Conservation (phyloP, 345 rosid genomes). For the Cardamine chenopodiifolia region DNA sequence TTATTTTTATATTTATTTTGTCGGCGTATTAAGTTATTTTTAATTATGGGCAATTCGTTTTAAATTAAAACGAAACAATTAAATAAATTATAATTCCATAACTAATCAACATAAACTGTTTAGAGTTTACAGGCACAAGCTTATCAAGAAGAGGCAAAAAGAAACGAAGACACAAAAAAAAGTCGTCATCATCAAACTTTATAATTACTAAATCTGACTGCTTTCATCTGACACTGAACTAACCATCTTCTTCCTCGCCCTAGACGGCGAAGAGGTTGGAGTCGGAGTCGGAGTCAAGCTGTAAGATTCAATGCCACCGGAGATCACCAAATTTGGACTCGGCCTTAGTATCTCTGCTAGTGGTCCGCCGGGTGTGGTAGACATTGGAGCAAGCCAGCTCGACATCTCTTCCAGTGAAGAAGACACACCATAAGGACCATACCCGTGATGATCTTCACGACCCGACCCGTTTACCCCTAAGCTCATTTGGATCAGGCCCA, state of each 20-base stretch:
- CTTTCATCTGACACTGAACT: slow-evolving; percentile 71
- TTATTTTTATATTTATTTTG: neutral
- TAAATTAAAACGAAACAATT: neutral
- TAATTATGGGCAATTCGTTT: neutral
- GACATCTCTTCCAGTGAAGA: slow-evolving; percentile 38
- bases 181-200: slow-evolving; percentile 14
- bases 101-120: neutral
- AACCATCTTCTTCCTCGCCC: slow-evolving; percentile 52
- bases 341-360: slow-evolving; percentile 70
- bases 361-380: slow-evolving; percentile 71
- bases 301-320: slow-evolving; percentile 34
- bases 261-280: slow-evolving; percentile 60
- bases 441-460: slow-evolving; percentile 35
- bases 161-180: neutral
- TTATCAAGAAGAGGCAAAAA: neutral
- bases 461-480: slow-evolving; percentile 40
- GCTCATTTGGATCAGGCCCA: slow-evolving; percentile 49
- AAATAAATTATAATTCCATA: neutral
- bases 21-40: neutral
- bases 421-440: slow-evolving; percentile 35
- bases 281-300: slow-evolving; percentile 34
- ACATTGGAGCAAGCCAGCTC: slow-evolving; percentile 48
- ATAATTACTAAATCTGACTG: slow-evolving; percentile 46
- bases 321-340: slow-evolving; percentile 22
- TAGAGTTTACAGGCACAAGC: slow-evolving; percentile 6